phyloP scores from a whole-genome alignment of 2,329 filamentous ascomycete genomes.

The Penicillium polonicum region DNA sequence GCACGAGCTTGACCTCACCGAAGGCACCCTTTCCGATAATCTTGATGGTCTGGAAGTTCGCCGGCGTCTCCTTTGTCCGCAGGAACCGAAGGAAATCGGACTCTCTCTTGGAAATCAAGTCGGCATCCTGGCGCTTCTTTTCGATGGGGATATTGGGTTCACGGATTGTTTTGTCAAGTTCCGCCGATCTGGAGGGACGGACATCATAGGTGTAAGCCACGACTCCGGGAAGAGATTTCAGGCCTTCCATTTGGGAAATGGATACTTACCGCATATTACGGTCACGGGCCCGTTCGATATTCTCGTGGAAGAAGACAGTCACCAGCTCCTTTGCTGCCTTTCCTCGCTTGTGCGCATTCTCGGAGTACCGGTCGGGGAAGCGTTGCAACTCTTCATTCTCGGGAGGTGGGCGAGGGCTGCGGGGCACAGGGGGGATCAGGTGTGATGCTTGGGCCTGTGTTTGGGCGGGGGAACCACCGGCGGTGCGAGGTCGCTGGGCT shows the following conservation, averaged over 20 bases:
- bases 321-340: constrained; percentile 65
- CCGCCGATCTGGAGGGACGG: constrained; percentile 67
- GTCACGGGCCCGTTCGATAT: constrained; percentile 91
- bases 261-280: constrained; percentile 79
- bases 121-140: constrained; percentile 80
- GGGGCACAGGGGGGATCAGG: constrained; percentile 65
- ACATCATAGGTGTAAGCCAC: background rate
- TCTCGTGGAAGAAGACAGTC: constrained; percentile 92
- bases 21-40: constrained; percentile 99
- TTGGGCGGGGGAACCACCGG: constrained; percentile 59
- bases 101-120: constrained; percentile 81
- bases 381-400: constrained; percentile 72
- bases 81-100: constrained; percentile 91
- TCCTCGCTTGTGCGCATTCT: constrained; percentile 74
- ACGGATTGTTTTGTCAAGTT: constrained; percentile 81
- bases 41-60: constrained; percentile 95
- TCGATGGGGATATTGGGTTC: constrained; percentile 72
- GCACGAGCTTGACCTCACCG: constrained; percentile 95
- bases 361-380: constrained; percentile 81
- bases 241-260: background rate
- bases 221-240: background rate
- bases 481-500: constrained; percentile 77
- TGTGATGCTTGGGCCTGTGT: constrained; percentile 63
- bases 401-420: constrained; percentile 53
- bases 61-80: constrained; percentile 85